Evolutionary conservation across 805 yeast genomes (phyloP).

Genomic region (Clavispora vitiphila): DNA sequence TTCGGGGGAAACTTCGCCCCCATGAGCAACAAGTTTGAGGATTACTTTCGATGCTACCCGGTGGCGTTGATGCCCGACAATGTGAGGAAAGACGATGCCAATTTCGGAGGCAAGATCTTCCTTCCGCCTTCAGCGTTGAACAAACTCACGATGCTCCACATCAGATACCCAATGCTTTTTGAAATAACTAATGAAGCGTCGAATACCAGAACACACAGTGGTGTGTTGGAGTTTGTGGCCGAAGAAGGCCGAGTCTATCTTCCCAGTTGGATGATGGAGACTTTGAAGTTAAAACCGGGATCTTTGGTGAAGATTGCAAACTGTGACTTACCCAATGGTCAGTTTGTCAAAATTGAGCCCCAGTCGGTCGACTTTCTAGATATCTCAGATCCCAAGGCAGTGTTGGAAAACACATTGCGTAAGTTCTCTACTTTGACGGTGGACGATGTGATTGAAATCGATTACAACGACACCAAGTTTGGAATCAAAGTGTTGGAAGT

Average conservation of each 20-base stretch:
- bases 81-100: conserved; percentile 67
- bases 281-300: conserved; percentile 71
- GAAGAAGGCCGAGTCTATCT: conserved; percentile 94
- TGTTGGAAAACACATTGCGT: conserved; percentile 84
- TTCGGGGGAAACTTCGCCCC: conserved; percentile 34
- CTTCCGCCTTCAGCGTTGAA: conserved; percentile 90
- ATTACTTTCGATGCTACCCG: conserved; percentile 89
- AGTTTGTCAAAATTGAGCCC: conserved; percentile 90
- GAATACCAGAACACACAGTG: conserved; percentile 68
- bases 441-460: conserved; percentile 77
- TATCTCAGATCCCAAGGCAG: conserved; percentile 94
- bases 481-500: conserved; percentile 82
- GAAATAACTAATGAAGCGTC: conserved; percentile 66
- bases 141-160: conserved; percentile 83
- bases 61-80: conserved; percentile 82
- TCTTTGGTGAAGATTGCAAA: conserved; percentile 69
- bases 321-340: conserved; percentile 79
- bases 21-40: conserved; percentile 55
- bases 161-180: conserved; percentile 94
- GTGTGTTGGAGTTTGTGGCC: conserved; percentile 93
- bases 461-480: conserved; percentile 73
- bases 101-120: conserved; percentile 93
- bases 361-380: conserved; percentile 91
- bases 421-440: conserved; percentile 85
- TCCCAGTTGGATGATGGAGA: conserved; percentile 95